Evolutionary conservation across 169 alveolate species (phyloP).

Genomic region (Perkinsus chesapeaki): DNA sequence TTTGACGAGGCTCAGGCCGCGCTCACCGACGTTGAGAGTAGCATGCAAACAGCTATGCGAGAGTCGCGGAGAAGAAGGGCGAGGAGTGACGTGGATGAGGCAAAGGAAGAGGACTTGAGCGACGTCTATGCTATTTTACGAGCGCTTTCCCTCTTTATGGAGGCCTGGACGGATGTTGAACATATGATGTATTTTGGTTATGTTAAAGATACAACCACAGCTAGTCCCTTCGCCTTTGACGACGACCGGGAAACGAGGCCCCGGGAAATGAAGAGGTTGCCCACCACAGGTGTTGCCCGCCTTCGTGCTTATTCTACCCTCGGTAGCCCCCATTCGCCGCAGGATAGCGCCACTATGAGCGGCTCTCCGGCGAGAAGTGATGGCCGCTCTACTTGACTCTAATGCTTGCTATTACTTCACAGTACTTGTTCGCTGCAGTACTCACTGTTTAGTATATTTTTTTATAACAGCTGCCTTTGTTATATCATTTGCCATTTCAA

Average conservation of each 20-base stretch:
- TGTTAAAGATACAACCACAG: not conserved
- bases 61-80: not conserved
- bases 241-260: too few species aligned
- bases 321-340: not conserved
- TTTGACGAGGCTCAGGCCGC: not conserved
- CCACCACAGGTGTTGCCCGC: not conserved
- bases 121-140: not conserved
- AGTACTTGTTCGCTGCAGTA: too few species aligned
- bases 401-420: too few species aligned
- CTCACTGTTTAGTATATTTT: too few species aligned
- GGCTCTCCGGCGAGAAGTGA: not conserved
- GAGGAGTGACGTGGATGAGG: not conserved
- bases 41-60: not conserved
- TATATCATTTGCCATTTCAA: too few species aligned
- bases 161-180: not conserved
- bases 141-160: not conserved
- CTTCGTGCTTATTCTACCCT: not conserved
- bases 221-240: not conserved
- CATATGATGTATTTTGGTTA: not conserved
- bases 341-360: not conserved
- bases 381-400: not conserved
- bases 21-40: not conserved
- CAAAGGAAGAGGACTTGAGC: not conserved
- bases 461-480: too few species aligned
- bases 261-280: not conserved